phyloP scores from a whole-genome alignment of 148 eudicot genomes.

The Talinum fruticosum region DNA sequence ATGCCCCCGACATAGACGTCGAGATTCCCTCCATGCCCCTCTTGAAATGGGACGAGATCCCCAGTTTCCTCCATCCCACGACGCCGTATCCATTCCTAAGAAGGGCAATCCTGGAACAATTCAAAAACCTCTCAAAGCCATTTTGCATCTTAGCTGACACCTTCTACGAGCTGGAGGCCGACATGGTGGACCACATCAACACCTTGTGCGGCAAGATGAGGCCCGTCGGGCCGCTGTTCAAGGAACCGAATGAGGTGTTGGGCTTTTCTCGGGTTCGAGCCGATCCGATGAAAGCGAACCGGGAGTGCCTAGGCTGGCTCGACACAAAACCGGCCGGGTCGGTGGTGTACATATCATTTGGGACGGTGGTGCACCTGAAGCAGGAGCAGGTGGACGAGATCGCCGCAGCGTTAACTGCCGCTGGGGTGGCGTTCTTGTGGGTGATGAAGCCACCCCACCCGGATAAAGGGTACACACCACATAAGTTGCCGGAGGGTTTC shows the following conservation, averaged over 20 bases:
- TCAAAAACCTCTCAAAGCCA: conserved; percentile 45
- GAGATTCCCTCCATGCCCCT: conserved; percentile 54
- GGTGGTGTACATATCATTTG: conserved; percentile 74
- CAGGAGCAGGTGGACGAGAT: conserved; percentile 71
- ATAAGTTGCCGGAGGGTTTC: conserved; percentile 52
- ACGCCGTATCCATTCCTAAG: conserved; percentile 51
- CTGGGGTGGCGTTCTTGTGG: conserved; percentile 66
- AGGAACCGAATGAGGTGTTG: conserved; percentile 13
- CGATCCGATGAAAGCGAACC: conserved; percentile 45
- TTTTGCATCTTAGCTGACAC: conserved; percentile 73
- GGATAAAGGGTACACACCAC: conserved; percentile 21
- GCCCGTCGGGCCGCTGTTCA: conserved; percentile 73
- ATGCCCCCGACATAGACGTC: conserved; percentile 41
- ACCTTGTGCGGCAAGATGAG: conserved; percentile 36
- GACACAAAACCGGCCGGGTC: conserved; percentile 43
- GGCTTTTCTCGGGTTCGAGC: conserved; percentile 32
- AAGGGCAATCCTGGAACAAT: conserved; percentile 61
- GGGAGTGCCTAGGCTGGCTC: conserved; percentile 50
- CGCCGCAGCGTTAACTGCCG: conserved; percentile 47
- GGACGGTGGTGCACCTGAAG: conserved; percentile 54
- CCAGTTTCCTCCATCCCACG: conserved; percentile 62
- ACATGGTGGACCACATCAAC: conserved; percentile 43
- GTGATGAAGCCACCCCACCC: conserved; percentile 61
- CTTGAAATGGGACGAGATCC: conserved; percentile 62
- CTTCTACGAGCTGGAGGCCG: conserved; percentile 63